phyloP scores from a whole-genome alignment of 371 early-diverging fungal species.

The Lichtheimia ramosa region DNA sequence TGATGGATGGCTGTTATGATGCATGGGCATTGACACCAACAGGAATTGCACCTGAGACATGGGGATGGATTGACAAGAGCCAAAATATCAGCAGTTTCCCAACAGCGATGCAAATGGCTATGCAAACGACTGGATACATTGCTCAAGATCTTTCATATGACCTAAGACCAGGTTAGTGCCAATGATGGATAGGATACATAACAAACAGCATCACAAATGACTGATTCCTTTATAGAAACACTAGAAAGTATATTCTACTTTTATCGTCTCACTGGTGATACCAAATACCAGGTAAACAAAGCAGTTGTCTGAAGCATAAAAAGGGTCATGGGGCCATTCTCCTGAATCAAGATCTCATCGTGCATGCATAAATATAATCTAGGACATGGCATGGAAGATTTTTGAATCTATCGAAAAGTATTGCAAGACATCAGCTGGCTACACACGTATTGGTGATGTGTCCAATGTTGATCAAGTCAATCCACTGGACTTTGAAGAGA shows the following conservation, averaged over 20 bases:
- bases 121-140: slow-evolving; percentile 27
- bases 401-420: slow-evolving; percentile 67
- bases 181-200: not conserved
- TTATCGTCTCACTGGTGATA: slow-evolving; percentile 74
- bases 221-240: slow-evolving; percentile 1
- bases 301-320: too few relatives aligned
- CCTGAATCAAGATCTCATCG: too few relatives aligned
- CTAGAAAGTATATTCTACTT: slow-evolving; percentile 58
- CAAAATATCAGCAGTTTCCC: slow-evolving; percentile 25
- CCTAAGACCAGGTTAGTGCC: slow-evolving; percentile 18
- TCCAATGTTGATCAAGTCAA: slow-evolving; percentile 21
- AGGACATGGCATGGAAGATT: slow-evolving; percentile 71
- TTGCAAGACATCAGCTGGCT: slow-evolving; percentile 62
- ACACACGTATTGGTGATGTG: slow-evolving; percentile 61
- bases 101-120: slow-evolving; percentile 21
- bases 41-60: slow-evolving; percentile 44
- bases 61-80: slow-evolving; percentile 41
- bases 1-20: slow-evolving; percentile 43
- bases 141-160: slow-evolving; percentile 19
- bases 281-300: slow-evolving; percentile 51
- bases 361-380: not conserved
- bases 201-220: not conserved
- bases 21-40: slow-evolving; percentile 40
- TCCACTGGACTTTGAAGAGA: slow-evolving; percentile 40
- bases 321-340: too few relatives aligned